These are phyloP conservation scores for Diaporthe eres DNA, from an alignment of 2,329 filamentous ascomycete genomes.

Conservation along the genomic window DNA sequence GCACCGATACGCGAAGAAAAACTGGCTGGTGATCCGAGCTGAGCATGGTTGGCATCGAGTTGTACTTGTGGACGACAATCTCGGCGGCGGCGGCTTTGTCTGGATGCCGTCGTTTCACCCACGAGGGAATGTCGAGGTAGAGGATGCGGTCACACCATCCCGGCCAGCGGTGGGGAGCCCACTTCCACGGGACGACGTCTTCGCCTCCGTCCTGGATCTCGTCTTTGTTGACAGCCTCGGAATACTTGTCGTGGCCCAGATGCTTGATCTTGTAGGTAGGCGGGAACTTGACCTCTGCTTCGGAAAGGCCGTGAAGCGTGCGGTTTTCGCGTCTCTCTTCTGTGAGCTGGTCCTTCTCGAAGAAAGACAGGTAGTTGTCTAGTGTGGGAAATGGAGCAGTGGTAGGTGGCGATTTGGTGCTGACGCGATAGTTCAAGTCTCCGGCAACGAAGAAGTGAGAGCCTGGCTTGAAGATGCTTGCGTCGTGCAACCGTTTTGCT, in stretches of 20 bases:
- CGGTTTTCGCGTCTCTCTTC: constrained; percentile 77
- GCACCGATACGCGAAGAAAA: constrained; percentile 77
- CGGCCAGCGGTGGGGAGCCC: constrained; percentile 87
- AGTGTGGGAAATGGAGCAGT: constrained; percentile 74
- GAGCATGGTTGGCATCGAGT: constrained; percentile 81
- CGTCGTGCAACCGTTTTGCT: constrained; percentile 59
- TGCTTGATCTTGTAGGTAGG: constrained; percentile 93
- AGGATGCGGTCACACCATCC: constrained; percentile 95
- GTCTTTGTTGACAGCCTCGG: constrained; percentile 47
- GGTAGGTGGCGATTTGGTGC: constrained; percentile 72
- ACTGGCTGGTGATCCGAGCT: constrained; percentile 92
- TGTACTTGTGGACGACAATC: constrained; percentile 75
- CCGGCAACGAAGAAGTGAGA: constrained; percentile 89
- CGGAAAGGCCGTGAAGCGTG: constrained; percentile 83
- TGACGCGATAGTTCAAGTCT: constrained; percentile 95
- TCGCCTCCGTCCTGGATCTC: constrained; percentile 45
- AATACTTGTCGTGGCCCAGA: constrained; percentile 50
- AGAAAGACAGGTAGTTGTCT: constrained; percentile 76
- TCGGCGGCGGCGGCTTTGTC: constrained; percentile 32
- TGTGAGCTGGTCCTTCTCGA: constrained; percentile 83
- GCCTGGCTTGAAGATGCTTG: constrained; percentile 80
- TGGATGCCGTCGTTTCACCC: constrained; percentile 55
- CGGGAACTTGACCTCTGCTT: constrained; percentile 82
- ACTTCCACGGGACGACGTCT: constrained; percentile 71
- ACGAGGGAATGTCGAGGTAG: constrained; percentile 75